Evolutionary conservation across 306 rosid genomes (phyloP).

Genomic region (Lotus japonicus): DNA sequence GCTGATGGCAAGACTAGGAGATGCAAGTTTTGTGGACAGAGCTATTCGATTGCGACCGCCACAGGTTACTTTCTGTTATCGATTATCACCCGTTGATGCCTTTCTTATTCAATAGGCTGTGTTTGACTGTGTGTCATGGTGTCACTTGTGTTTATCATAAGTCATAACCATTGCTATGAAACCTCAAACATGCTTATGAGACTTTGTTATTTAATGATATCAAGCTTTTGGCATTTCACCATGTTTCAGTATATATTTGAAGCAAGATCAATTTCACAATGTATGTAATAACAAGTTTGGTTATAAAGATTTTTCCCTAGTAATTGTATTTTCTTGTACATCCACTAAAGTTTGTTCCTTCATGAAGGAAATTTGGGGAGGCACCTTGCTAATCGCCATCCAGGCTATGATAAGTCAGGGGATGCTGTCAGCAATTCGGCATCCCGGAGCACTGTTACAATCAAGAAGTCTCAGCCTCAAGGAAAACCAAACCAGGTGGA

Average conservation of each 20-base stretch:
- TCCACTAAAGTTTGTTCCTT: constrained; percentile 20
- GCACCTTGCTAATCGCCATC: constrained; percentile 93
- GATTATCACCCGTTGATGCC: background rate
- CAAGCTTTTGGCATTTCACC: background rate
- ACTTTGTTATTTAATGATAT: background rate
- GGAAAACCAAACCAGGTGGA: constrained; percentile 60
- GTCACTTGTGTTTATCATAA: background rate
- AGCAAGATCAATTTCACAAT: background rate
- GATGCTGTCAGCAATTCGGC: constrained; percentile 43
- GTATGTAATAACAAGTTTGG: background rate
- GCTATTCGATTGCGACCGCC: constrained; percentile 88
- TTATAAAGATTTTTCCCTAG: background rate
- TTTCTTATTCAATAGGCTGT: background rate
- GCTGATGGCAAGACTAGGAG: constrained; percentile 75
- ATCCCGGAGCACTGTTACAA: constrained; percentile 36
- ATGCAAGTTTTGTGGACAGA: constrained; percentile 97
- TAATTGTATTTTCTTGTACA: background rate
- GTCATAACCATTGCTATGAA: background rate
- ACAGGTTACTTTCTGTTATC: constrained; percentile 52
- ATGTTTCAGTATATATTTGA: constrained; percentile 3
- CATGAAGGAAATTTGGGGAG: constrained; percentile 83
- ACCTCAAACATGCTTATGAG: background rate
- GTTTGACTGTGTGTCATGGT: background rate
- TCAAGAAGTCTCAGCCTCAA: constrained; percentile 67
- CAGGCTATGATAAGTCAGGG: constrained; percentile 81